Conservation (phyloP, 345 rosid genomes). For the Melastoma malabathricum region DNA sequence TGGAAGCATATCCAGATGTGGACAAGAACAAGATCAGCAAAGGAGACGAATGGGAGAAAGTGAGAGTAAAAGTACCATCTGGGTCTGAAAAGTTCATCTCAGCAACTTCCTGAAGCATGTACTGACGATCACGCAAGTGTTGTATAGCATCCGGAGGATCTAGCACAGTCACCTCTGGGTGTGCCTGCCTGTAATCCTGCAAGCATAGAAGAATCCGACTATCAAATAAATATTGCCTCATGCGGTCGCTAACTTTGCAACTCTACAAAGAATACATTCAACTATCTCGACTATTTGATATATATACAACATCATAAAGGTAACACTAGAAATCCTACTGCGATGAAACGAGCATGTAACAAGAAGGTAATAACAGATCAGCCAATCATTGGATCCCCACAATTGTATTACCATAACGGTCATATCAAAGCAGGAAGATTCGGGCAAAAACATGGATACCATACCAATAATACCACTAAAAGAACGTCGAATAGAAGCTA, state of each 20-base stretch:
- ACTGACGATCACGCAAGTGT: conserved; percentile 60
- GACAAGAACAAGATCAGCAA: too few species aligned
- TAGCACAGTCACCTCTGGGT: conserved; percentile 77
- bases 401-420: too few species aligned
- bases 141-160: conserved; percentile 81
- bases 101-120: conserved; percentile 75
- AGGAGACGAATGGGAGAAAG: background rate
- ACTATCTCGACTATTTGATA: too few species aligned
- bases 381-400: too few species aligned
- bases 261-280: too few species aligned
- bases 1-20: background rate
- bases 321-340: too few species aligned
- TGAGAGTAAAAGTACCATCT: conserved; percentile 22
- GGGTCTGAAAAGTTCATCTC: conserved; percentile 49
- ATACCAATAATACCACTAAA: conserved; percentile 1
- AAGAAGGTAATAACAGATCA: too few species aligned
- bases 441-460: background rate
- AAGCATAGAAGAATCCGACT: conserved; percentile 1
- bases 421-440: background rate
- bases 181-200: conserved; percentile 51
- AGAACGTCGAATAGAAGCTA: conserved; percentile 6
- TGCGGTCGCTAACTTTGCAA: too few species aligned
- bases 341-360: too few species aligned
- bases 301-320: too few species aligned
- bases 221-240: too few species aligned